Evolutionary conservation across 352 stramenopile genomes (phyloP).

Genomic region (Globisporangium sylvaticum): DNA sequence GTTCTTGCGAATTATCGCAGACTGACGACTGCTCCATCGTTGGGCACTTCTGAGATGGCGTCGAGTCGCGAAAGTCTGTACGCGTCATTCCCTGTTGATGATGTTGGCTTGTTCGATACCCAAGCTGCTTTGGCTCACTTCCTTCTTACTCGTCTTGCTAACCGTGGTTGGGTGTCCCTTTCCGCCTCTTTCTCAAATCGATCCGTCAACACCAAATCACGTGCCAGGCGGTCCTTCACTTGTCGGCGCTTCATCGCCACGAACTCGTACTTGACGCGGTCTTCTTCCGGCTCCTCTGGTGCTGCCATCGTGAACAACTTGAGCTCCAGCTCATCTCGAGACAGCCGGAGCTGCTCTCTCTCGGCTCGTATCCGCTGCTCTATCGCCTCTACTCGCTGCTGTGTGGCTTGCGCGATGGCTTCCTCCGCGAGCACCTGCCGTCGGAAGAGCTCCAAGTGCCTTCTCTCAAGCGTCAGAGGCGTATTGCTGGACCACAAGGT

Average conservation of each 20-base stretch:
- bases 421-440: not conserved
- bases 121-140: not conserved
- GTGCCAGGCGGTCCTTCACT: not conserved
- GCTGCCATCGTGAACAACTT: not conserved
- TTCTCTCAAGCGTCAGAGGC: not conserved
- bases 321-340: not conserved
- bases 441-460: conserved; percentile 1
- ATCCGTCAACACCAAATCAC: not conserved
- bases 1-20: no score
- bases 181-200: not conserved
- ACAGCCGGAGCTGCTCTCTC: not conserved
- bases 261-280: not conserved
- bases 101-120: no score
- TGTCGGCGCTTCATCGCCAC: conserved; percentile 1
- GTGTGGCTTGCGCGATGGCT: not conserved
- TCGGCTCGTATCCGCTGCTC: not conserved
- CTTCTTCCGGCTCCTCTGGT: not conserved
- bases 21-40: no score
- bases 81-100: no score
- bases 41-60: no score
- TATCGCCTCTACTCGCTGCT: not conserved
- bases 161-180: not conserved
- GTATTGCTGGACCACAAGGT: not conserved
- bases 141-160: not conserved
- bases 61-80: no score